phyloP scores from a whole-genome alignment of 2,329 filamentous ascomycete species.

The Aspergillus persii region DNA sequence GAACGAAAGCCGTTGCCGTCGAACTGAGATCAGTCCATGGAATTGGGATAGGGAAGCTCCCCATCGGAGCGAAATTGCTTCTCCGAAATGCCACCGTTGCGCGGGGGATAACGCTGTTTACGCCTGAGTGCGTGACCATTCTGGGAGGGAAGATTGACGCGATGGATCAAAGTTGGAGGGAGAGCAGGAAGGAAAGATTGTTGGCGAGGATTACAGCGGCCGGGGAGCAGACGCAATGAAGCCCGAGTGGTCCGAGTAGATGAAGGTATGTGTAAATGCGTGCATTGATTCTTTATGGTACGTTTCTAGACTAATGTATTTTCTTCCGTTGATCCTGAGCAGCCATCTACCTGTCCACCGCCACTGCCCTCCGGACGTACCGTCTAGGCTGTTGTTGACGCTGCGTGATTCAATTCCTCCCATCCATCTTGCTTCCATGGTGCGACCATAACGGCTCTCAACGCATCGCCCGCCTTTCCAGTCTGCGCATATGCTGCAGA shows the following conservation, averaged over 20 bases:
- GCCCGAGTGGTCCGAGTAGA: neutral
- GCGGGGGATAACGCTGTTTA: constrained; percentile 75
- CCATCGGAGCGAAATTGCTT: constrained; percentile 79
- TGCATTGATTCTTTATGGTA: neutral
- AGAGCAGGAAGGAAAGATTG: constrained; percentile 67
- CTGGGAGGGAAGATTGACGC: constrained; percentile 85
- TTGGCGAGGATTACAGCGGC: constrained; percentile 55
- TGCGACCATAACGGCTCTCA: constrained; percentile 73
- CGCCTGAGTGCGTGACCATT: constrained; percentile 64
- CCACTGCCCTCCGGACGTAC: neutral
- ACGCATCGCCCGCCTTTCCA: constrained; percentile 68
- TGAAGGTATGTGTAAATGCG: constrained; percentile 1
- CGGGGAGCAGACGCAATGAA: constrained; percentile 8
- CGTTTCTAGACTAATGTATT: neutral
- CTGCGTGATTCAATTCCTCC: constrained; percentile 45
- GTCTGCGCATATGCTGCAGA: constrained; percentile 72
- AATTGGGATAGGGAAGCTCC: constrained; percentile 58
- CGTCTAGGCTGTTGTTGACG: constrained; percentile 23
- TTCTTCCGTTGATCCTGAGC: neutral
- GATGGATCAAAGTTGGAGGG: constrained; percentile 75
- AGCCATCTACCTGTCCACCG: neutral
- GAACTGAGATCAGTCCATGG: constrained; percentile 67
- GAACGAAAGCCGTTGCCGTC: constrained; percentile 67
- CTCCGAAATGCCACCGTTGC: constrained; percentile 65
- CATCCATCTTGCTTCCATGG: constrained; percentile 73